phyloP scores from a whole-genome alignment of 1,284 basidiomycete genomes.

The Tremellales sp. region DNA sequence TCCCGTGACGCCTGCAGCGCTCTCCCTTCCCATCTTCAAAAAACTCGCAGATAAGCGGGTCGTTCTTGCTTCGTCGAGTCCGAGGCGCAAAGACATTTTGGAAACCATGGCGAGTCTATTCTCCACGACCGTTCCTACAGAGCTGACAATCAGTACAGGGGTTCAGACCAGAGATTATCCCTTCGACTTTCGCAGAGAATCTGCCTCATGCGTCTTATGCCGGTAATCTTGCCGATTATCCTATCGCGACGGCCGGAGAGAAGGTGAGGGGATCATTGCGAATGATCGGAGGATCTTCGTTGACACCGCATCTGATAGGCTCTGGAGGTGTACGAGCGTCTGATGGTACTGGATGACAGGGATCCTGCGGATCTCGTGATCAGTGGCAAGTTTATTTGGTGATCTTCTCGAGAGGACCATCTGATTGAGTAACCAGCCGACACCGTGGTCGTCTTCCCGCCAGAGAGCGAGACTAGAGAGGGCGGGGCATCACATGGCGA shows the following conservation, averaged over 20 bases:
- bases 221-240: constrained; percentile 81
- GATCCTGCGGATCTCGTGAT: constrained; percentile 92
- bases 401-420: neutral
- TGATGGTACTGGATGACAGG: constrained; percentile 68
- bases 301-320: constrained; percentile 50
- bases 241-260: constrained; percentile 84
- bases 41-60: constrained; percentile 68
- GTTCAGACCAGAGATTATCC: constrained; percentile 76
- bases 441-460: constrained; percentile 82
- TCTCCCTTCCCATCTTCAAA: constrained; percentile 64
- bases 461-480: constrained; percentile 56
- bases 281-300: neutral
- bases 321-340: constrained; percentile 82
- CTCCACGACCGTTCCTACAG: constrained; percentile 47
- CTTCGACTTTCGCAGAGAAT: constrained; percentile 83
- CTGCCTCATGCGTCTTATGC: constrained; percentile 63
- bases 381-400: constrained; percentile 57
- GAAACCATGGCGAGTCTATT: constrained; percentile 62
- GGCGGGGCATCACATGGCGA: constrained; percentile 32
- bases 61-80: constrained; percentile 79
- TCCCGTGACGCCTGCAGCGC: constrained; percentile 65
- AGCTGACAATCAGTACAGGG: constrained; percentile 56
- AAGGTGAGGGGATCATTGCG: constrained; percentile 54
- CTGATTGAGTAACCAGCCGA: constrained; percentile 59
- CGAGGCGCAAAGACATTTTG: constrained; percentile 80